phyloP scores from a whole-genome alignment of 371 early-diverging fungal species.

The Blastocladiella emersonii region DNA sequence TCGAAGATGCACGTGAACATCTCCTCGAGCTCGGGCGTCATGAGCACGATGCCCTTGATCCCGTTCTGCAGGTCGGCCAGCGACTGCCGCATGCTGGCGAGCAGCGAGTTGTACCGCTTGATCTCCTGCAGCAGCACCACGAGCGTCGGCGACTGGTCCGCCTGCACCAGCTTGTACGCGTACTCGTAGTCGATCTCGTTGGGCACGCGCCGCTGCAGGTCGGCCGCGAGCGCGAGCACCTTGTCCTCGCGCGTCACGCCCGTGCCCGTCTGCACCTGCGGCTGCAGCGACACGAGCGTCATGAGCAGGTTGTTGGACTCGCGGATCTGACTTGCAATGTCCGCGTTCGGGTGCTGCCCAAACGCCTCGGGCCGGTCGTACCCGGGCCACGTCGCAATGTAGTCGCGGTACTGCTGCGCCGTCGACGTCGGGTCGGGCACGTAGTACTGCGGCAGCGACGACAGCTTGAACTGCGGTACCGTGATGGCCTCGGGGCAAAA shows the following conservation, averaged over 20 bases:
- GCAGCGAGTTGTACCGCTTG: constrained; percentile 38
- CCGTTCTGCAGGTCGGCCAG: constrained; percentile 33
- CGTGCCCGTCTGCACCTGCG: constrained; percentile 16
- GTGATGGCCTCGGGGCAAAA: constrained; percentile 38
- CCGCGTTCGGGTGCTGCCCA: constrained; percentile 43
- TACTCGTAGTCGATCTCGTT: constrained; percentile 25
- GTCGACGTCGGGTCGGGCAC: constrained; percentile 21
- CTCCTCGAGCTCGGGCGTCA: constrained; percentile 38
- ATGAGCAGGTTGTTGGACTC: constrained; percentile 41
- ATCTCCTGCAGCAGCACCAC: constrained; percentile 43
- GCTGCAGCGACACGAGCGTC: constrained; percentile 37
- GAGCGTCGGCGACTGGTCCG: constrained; percentile 24
- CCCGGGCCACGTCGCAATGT: constrained; percentile 33
- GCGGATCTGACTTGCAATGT: constrained; percentile 36
- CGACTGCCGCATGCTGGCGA: constrained; percentile 28
- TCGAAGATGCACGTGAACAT: constrained; percentile 33
- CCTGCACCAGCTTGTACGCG: constrained; percentile 28
- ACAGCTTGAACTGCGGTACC: constrained; percentile 28
- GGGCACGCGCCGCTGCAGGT: constrained; percentile 33
- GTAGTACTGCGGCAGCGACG: constrained; percentile 24
- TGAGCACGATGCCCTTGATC: constrained; percentile 42
- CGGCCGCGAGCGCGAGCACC: constrained; percentile 31
- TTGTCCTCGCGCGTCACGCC: constrained; percentile 27
- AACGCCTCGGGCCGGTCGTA: constrained; percentile 43
- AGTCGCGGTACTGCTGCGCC: constrained; percentile 26